Conservation (phyloP, 2,329 filamentous ascomycete genomes). For the Paraphaeosphaeria minitans region DNA sequence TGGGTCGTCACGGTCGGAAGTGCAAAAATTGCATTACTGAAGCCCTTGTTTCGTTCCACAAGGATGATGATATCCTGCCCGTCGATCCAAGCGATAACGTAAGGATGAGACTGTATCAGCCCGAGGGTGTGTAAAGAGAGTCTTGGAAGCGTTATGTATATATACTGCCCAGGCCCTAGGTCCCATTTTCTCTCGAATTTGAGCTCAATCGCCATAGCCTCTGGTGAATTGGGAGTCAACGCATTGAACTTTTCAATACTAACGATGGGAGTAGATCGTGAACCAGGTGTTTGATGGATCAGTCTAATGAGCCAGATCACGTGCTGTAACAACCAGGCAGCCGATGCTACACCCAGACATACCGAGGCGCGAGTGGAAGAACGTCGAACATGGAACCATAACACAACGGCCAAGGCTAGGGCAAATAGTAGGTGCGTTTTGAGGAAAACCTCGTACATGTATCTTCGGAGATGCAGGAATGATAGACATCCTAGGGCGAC, state of each 20-base stretch:
- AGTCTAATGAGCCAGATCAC: constrained; percentile 6
- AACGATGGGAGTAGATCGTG: neutral
- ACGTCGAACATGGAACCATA: constrained; percentile 14
- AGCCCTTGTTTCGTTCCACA: constrained; percentile 10
- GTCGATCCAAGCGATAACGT: constrained; percentile 13
- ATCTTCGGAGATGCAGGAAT: constrained; percentile 16
- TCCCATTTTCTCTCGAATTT: constrained; percentile 8
- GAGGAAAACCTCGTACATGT: constrained; percentile 19
- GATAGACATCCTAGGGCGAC: constrained; percentile 8
- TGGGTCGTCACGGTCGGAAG: neutral
- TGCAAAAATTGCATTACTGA: constrained; percentile 8
- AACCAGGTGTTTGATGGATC: constrained; percentile 10
- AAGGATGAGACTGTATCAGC: constrained; percentile 15
- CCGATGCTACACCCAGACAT: neutral
- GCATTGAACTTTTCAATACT: neutral
- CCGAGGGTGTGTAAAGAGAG: constrained; percentile 2
- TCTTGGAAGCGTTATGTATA: constrained; percentile 15
- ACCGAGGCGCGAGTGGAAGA: neutral
- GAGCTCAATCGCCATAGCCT: constrained; percentile 4
- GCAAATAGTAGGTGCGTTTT: constrained; percentile 13
- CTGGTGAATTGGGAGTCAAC: neutral
- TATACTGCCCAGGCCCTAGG: constrained; percentile 13
- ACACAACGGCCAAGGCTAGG: constrained; percentile 1
- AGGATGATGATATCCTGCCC: constrained; percentile 8
- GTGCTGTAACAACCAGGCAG: constrained; percentile 8